These are phyloP conservation scores for Irpex lacteus DNA, from an alignment of 1,284 basidiomycete genomes.

Conservation along the genomic window DNA sequence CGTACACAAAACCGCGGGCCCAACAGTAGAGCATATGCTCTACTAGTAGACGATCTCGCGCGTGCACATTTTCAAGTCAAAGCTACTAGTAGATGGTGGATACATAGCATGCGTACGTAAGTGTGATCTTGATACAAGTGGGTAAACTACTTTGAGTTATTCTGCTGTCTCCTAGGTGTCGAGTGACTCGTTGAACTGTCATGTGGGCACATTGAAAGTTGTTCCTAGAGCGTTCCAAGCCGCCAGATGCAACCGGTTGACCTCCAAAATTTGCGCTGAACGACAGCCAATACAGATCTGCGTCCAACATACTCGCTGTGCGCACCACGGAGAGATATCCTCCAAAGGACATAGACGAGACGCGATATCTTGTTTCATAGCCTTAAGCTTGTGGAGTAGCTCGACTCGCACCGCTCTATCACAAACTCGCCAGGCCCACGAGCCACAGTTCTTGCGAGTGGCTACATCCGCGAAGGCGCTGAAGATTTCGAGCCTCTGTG, in stretches of 20 bases:
- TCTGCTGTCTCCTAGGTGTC: no score
- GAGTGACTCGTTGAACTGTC: no score
- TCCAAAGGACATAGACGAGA: background rate
- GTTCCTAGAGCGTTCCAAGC: background rate
- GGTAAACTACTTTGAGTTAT: no score
- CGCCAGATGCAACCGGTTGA: background rate
- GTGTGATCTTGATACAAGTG: no score
- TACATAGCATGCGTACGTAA: no score
- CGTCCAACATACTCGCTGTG: background rate
- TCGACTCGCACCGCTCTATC: background rate
- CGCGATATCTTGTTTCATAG: background rate
- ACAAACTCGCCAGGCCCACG: background rate
- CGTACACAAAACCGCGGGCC: no score
- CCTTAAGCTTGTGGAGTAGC: background rate
- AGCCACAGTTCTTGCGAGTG: no score
- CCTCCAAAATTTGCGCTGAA: background rate
- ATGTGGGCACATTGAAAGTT: background rate
- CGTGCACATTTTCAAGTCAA: no score
- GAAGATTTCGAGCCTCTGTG: background rate
- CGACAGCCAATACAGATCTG: background rate
- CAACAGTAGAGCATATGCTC: no score
- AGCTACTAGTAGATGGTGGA: no score
- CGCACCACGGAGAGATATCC: background rate
- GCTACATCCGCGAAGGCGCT: background rate
- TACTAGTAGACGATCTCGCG: no score